Evolutionary conservation across 495 filamentous ascomycete genomes (phyloP).

Genomic region (Pyrenula aspistea): DNA sequence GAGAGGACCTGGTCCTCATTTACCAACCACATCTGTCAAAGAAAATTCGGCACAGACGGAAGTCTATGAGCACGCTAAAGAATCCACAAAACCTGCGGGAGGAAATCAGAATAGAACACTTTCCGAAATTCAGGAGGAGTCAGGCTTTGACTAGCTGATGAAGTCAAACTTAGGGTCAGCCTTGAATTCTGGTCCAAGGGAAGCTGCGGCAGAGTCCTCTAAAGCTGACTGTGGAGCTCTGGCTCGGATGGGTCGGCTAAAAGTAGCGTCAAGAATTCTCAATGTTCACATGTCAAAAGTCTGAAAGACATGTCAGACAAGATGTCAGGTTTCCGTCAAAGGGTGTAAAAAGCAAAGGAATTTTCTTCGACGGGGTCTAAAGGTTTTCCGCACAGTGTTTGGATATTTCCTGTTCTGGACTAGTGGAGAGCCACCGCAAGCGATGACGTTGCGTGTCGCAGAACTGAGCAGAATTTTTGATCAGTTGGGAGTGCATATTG

Average conservation of each 20-base stretch:
- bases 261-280: neutral
- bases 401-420: neutral
- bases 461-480: too few species aligned
- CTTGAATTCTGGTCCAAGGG: neutral
- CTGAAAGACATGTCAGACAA: neutral
- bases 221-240: neutral
- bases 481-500: too few species aligned
- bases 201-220: neutral
- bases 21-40: neutral
- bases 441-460: too few species aligned
- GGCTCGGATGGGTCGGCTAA: neutral
- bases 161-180: neutral
- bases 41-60: neutral
- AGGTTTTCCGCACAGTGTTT: too few species aligned
- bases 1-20: neutral
- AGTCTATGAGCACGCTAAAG: neutral
- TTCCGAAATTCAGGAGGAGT: neutral
- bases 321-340: neutral
- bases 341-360: too few species aligned
- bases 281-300: neutral
- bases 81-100: neutral
- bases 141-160: neutral
- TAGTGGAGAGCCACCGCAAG: too few species aligned
- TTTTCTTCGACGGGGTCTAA: too few species aligned
- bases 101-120: neutral